phyloP scores from a whole-genome alignment of 768 basidiomycete genomes.

The Tulasnella sp. region DNA sequence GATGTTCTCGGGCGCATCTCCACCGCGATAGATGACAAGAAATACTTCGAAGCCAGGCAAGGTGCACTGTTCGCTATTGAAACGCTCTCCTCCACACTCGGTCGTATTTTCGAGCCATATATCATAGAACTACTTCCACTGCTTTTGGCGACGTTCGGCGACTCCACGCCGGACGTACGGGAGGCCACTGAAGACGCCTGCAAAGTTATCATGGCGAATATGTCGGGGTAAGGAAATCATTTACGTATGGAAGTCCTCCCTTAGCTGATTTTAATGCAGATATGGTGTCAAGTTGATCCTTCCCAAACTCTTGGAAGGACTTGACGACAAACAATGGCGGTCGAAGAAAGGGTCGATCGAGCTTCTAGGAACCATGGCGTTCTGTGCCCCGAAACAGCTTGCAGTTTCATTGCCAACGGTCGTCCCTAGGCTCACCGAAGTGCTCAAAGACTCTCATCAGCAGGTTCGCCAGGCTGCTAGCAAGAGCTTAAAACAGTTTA shows the following conservation, averaged over 20 bases:
- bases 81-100: constrained; percentile 82
- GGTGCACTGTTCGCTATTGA: constrained; percentile 96
- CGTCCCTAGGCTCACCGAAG: constrained; percentile 89
- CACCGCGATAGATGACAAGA: constrained; percentile 85
- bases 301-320: constrained; percentile 82
- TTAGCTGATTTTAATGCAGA: neutral
- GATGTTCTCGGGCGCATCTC: constrained; percentile 73
- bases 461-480: constrained; percentile 94
- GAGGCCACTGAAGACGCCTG: constrained; percentile 93
- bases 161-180: constrained; percentile 81
- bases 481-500: constrained; percentile 94
- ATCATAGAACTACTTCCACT: constrained; percentile 82
- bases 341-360: constrained; percentile 81
- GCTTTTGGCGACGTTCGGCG: constrained; percentile 83
- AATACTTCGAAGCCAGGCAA: constrained; percentile 81
- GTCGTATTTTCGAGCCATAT: constrained; percentile 92
- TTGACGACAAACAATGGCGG: constrained; percentile 98
- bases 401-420: constrained; percentile 94
- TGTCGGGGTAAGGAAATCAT: constrained; percentile 61
- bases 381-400: constrained; percentile 93
- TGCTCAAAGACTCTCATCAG: constrained; percentile 95
- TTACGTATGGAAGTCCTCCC: neutral
- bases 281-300: constrained; percentile 96
- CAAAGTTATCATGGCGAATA: constrained; percentile 90
- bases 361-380: constrained; percentile 96